phyloP scores from a whole-genome alignment of 1,139 yeast genomes.

The Debaryomyces sp. region DNA sequence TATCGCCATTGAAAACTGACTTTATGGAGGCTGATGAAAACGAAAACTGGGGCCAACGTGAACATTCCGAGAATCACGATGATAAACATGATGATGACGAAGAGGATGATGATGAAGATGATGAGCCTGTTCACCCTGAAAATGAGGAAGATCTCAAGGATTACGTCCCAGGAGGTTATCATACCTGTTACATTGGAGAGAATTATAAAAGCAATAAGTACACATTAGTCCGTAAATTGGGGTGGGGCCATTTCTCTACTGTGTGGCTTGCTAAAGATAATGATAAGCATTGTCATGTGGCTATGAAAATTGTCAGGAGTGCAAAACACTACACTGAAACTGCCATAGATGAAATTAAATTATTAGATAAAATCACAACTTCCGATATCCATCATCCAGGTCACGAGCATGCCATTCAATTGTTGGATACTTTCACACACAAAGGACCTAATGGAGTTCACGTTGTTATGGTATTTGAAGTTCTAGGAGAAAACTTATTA shows the following conservation, averaged over 20 bases:
- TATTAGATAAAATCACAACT: conserved; percentile 53
- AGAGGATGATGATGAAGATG: conserved; percentile 40
- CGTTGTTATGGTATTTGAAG: conserved; percentile 87
- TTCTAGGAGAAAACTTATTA: conserved; percentile 77
- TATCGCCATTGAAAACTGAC: conserved; percentile 39
- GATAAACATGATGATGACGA: conserved; percentile 38
- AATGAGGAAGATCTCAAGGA: conserved; percentile 72
- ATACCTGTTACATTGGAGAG: conserved; percentile 82
- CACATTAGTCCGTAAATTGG: conserved; percentile 69
- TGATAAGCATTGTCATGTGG: conserved; percentile 63
- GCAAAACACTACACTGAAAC: conserved; percentile 80
- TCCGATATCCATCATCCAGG: conserved; percentile 63
- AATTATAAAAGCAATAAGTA: conserved; percentile 61
- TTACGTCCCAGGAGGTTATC: conserved; percentile 84
- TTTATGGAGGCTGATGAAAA: conserved; percentile 22
- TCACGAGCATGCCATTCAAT: conserved; percentile 61
- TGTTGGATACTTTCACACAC: conserved; percentile 68
- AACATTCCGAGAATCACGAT: neutral
- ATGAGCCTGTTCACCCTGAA: conserved; percentile 41
- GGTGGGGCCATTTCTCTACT: conserved; percentile 57
- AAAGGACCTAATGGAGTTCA: conserved; percentile 77
- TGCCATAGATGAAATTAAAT: conserved; percentile 76
- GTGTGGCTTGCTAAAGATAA: conserved; percentile 60
- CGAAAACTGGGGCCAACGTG: conserved; percentile 3
- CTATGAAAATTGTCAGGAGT: conserved; percentile 81